Base-by-base conservation (phyloP, 2,329 filamentous ascomycete genomes). In the Fusarium coicis region DNA sequence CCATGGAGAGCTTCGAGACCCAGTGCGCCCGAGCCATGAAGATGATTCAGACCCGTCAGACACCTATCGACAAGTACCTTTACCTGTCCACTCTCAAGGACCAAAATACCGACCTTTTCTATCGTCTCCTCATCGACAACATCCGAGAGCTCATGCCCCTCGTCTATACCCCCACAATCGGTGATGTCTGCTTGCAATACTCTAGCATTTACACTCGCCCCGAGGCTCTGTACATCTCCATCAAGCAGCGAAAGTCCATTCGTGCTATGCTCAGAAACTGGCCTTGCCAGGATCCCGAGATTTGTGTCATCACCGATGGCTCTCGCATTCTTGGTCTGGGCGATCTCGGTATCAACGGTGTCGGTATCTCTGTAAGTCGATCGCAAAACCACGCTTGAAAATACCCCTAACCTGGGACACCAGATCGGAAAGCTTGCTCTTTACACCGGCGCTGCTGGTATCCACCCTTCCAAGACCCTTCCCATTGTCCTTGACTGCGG, bases 131-230 rank as follows among this genome's bases (percentile, higher is more conserved):
- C 72, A 93, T 94, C 73, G 90, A 94, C 83, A 91, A 96, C 83
- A 85, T 92, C 68, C 87, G 92, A 84, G 92, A 95, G 78, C 85
- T 96, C 75, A 95, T 94, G 84, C 93, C 93, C 54, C 86, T 96
- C 74, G 93, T 96, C 78, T 96, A 96, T 85, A 96, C 93, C 23
- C 93, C 93, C 50, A 95, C 93, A 79, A 95, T 99, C 78, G 96
- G 96, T 79, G 96, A 98, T 82, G 96, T 97, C 75, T 99, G 96
- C 86, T 87, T 97, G 81, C 93, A 96, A 84, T 99, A 97, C 90
- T 97, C 95, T 43, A 94, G 96, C 78, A 90, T 98, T 77, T 98
- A 97, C 87, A 97, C 95, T 68, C 93, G 95, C 76, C 95, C 96
- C 28, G 96, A 98, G 87, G 95, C 93, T 74, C 89, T 98, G 84